A percentile compares a stretch with the other conserved stretches of the same genome.
These are phyloP conservation scores for Trichoderma asperellum DNA, from an alignment of 2,329 filamentous ascomycete species.

Conservation along the genomic window DNA sequence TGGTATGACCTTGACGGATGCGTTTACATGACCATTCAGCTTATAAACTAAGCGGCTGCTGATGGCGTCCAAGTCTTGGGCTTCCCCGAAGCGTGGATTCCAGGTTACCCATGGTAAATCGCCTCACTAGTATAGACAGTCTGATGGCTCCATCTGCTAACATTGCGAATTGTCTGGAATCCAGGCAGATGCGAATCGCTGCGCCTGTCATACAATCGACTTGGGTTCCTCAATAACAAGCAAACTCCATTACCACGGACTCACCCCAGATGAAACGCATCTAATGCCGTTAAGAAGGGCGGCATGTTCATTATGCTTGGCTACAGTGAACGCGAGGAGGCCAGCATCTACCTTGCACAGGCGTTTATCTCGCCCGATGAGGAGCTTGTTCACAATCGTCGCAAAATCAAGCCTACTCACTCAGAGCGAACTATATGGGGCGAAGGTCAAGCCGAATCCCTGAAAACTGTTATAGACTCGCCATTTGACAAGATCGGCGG, in stretches of 20 bases:
- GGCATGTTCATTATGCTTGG: slow-evolving; percentile 58
- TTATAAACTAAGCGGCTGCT: slow-evolving; percentile 56
- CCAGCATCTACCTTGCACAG: slow-evolving; percentile 58
- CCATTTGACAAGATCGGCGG: slow-evolving; percentile 56
- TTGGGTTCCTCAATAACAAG: slow-evolving; percentile 34
- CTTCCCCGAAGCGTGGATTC: slow-evolving; percentile 49
- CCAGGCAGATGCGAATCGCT: slow-evolving; percentile 17
- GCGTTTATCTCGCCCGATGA: slow-evolving; percentile 55
- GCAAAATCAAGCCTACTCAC: slow-evolving; percentile 61
- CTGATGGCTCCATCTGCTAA: background rate
- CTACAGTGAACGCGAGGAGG: slow-evolving; percentile 58
- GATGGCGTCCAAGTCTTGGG: slow-evolving; percentile 57
- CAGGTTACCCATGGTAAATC: slow-evolving; percentile 31
- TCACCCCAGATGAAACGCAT: slow-evolving; percentile 60
- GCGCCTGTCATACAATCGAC: slow-evolving; percentile 5
- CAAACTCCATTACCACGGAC: slow-evolving; percentile 46
- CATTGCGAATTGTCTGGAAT: slow-evolving; percentile 2
- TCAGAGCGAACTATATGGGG: slow-evolving; percentile 60
- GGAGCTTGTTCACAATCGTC: slow-evolving; percentile 56
- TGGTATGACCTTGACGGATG: slow-evolving; percentile 59
- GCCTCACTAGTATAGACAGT: too few species aligned
- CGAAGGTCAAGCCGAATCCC: slow-evolving; percentile 58
- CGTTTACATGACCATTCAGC: slow-evolving; percentile 55
- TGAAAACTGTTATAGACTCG: slow-evolving; percentile 53
- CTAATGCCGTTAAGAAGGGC: slow-evolving; percentile 51